phyloP scores from a whole-genome alignment of 2,329 filamentous ascomycete genomes.

The Triangularia verruculosa region DNA sequence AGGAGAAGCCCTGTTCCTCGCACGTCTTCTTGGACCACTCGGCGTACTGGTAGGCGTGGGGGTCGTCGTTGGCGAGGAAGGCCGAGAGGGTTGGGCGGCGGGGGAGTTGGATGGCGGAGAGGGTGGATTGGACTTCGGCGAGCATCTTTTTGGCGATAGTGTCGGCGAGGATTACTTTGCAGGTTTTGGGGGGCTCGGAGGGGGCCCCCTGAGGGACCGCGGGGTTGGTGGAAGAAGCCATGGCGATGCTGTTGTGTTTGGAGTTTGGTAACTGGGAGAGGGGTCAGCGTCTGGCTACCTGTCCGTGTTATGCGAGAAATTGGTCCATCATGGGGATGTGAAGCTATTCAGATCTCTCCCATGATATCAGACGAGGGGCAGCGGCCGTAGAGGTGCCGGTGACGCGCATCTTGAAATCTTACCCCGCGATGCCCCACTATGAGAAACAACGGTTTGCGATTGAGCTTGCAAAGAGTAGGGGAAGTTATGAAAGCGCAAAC shows the following conservation, averaged over 20 bases:
- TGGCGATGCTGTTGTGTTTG: background rate
- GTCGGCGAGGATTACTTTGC: conserved; percentile 89
- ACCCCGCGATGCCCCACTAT: conserved; percentile 13
- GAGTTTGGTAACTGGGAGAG: background rate
- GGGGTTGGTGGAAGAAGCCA: conserved; percentile 6
- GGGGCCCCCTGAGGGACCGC: conserved; percentile 39
- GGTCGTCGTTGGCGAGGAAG: conserved; percentile 89
- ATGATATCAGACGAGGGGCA: background rate
- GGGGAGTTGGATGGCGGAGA: conserved; percentile 62
- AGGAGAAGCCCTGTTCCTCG: conserved; percentile 89
- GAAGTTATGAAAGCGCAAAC: background rate
- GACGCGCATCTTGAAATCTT: conserved; percentile 2
- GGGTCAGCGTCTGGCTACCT: background rate
- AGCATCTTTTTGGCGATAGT: conserved; percentile 82
- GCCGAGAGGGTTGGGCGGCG: conserved; percentile 75
- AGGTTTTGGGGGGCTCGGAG: conserved; percentile 59
- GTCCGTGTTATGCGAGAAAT: background rate
- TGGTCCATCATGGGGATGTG: background rate
- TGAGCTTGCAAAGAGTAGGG: background rate
- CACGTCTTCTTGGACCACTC: conserved; percentile 98
- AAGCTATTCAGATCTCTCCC: background rate
- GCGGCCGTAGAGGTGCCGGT: background rate
- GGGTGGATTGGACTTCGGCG: conserved; percentile 70
- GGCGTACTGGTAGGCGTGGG: conserved; percentile 87
- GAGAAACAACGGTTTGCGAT: background rate